phyloP scores from a whole-genome alignment of 2,329 filamentous ascomycete species.

The Penicillium sp. region DNA sequence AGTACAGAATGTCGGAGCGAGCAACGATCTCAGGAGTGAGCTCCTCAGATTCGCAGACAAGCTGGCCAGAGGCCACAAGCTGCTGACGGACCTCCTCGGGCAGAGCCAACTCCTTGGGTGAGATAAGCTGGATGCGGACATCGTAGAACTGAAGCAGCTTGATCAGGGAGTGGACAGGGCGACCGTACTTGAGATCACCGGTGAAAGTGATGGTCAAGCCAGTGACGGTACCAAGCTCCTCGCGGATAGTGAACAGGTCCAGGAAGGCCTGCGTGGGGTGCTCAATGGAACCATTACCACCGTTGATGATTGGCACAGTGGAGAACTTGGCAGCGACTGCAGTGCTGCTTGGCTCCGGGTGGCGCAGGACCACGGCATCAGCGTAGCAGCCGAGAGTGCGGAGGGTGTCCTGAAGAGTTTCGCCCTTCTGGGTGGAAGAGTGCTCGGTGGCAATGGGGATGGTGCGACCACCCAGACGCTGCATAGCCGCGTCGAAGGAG shows the following conservation, averaged over 20 bases:
- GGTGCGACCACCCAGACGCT: constrained; percentile 87
- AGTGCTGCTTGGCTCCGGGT: constrained; percentile 80
- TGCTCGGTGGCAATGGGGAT: constrained; percentile 79
- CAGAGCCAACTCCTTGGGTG: constrained; percentile 76
- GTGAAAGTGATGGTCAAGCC: constrained; percentile 95
- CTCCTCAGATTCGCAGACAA: constrained; percentile 73
- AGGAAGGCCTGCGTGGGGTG: constrained; percentile 98
- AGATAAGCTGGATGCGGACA: constrained; percentile 88
- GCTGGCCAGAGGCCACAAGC: constrained; percentile 73
- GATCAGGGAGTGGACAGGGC: constrained; percentile 92
- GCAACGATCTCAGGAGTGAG: constrained; percentile 87
- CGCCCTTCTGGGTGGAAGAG: constrained; percentile 92
- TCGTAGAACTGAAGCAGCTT: constrained; percentile 96
- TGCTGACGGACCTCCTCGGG: constrained; percentile 74
- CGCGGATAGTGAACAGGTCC: constrained; percentile 96
- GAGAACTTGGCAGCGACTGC: constrained; percentile 84
- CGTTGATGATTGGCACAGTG: constrained; percentile 92
- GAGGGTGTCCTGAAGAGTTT: constrained; percentile 89
- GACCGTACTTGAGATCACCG: constrained; percentile 89
- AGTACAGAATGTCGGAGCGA: constrained; percentile 90
- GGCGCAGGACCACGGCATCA: constrained; percentile 93
- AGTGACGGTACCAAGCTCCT: constrained; percentile 93
- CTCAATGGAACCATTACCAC: constrained; percentile 92
- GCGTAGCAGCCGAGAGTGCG: constrained; percentile 92
- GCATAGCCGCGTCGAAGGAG: constrained; percentile 98